These are phyloP conservation scores for Wallacemonas sp. DNA, from an alignment of 208 protist species.

Conservation along the genomic window DNA sequence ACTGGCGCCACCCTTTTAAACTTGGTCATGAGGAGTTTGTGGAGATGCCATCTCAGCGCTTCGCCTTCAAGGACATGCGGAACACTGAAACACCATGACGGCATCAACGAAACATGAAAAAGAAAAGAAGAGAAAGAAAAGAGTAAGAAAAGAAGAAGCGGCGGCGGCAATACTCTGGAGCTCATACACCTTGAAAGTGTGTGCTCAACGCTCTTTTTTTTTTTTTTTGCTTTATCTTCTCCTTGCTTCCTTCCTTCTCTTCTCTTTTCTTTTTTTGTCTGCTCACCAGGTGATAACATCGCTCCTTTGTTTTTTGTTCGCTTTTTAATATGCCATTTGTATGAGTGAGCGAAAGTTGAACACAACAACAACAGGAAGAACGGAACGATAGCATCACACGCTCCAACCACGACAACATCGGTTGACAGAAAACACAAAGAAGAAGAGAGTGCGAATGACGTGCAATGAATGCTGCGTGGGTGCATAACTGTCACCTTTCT, in stretches of 20 bases:
- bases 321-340: not conserved
- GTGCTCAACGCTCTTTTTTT: not conserved
- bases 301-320: not conserved
- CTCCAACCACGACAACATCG: no score
- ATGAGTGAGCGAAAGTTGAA: no score
- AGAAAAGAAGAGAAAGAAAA: not conserved
- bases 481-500: no score
- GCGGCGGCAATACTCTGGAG: no score
- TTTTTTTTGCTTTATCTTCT: conserved; percentile 20
- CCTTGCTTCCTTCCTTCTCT: not conserved
- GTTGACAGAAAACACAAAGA: no score
- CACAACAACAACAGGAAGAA: no score
- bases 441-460: no score
- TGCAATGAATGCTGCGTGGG: no score
- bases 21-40: conserved; percentile 42
- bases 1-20: conserved; percentile 46
- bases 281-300: not conserved
- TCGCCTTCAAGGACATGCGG: conserved; percentile 8
- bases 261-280: conserved; percentile 11
- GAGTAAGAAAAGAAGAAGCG: conserved; percentile 12
- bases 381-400: no score
- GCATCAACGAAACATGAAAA: no score
- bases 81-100: no score
- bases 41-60: conserved; percentile 8
- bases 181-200: no score